Percentiles rank a stretch among this genome's conserved stretches.
phyloP scores from a whole-genome alignment of 2,329 filamentous ascomycete genomes.

The Aspergillus sojae region DNA sequence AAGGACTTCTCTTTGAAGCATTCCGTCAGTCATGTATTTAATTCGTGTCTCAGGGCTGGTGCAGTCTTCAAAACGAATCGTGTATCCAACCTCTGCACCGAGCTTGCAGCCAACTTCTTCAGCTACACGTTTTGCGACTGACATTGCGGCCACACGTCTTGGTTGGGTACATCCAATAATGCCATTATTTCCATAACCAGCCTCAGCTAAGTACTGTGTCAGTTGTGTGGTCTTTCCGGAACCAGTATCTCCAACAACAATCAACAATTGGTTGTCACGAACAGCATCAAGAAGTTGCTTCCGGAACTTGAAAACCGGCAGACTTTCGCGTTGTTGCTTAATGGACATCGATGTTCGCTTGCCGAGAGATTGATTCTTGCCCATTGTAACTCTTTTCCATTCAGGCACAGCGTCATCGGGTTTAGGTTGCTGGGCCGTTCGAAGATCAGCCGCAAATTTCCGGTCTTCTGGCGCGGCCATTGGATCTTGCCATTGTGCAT shows the following conservation, averaged over 20 bases:
- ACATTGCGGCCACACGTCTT: slow-evolving; percentile 95
- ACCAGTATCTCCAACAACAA: slow-evolving; percentile 96
- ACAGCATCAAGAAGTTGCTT: slow-evolving; percentile 87
- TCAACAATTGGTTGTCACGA: slow-evolving; percentile 82
- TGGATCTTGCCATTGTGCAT: slow-evolving; percentile 93
- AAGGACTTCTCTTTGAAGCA: slow-evolving; percentile 93
- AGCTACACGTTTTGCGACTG: slow-evolving; percentile 92
- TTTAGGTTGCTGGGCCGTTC: slow-evolving; percentile 64
- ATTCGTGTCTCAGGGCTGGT: slow-evolving; percentile 86
- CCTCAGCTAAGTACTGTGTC: slow-evolving; percentile 93
- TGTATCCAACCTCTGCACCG: slow-evolving; percentile 93
- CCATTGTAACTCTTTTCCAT: slow-evolving; percentile 84
- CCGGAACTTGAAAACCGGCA: slow-evolving; percentile 89
- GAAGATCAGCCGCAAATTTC: slow-evolving; percentile 85
- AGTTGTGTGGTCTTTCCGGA: slow-evolving; percentile 97
- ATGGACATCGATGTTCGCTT: slow-evolving; percentile 90
- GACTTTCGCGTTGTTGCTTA: slow-evolving; percentile 86
- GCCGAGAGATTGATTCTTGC: slow-evolving; percentile 77
- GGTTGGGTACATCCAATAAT: slow-evolving; percentile 97
- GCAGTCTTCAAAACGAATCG: slow-evolving; percentile 94
- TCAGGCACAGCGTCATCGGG: slow-evolving; percentile 75
- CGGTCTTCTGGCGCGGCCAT: slow-evolving; percentile 85
- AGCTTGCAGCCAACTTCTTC: slow-evolving; percentile 92
- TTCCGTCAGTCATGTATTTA: slow-evolving; percentile 99
- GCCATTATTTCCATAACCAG: slow-evolving; percentile 81